These are phyloP conservation scores for Cryptococcus sp. DNA, from an alignment of 1,284 basidiomycete species.

Conservation along the genomic window DNA sequence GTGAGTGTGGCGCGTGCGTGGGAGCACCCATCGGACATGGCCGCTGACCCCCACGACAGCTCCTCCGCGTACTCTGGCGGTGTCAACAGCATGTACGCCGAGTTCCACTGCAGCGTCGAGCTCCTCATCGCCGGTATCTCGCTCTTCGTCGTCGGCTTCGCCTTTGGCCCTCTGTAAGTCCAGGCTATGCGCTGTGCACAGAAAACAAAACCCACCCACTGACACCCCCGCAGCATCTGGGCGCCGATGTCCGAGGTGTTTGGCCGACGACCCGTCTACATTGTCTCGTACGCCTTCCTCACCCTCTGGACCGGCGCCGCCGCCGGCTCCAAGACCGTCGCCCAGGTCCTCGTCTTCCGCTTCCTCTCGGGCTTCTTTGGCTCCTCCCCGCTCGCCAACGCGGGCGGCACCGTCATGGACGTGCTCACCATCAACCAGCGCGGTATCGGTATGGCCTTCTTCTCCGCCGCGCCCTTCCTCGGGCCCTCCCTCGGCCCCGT, in stretches of 20 bases:
- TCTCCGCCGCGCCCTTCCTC: constrained; percentile 62
- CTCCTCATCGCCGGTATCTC: constrained; percentile 37
- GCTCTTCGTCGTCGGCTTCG: constrained; percentile 43
- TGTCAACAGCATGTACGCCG: constrained; percentile 20
- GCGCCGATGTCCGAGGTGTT: constrained; percentile 56
- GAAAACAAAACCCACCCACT: too few relatives aligned
- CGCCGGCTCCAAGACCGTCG: constrained; percentile 30
- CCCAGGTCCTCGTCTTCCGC: constrained; percentile 37
- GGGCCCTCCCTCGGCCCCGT: constrained; percentile 58
- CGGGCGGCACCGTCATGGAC: constrained; percentile 46
- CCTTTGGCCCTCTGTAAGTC: constrained; percentile 34
- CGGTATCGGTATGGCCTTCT: constrained; percentile 54
- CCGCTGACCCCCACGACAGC: constrained; percentile 2
- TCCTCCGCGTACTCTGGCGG: constrained; percentile 39
- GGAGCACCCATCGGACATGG: neutral
- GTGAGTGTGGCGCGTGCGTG: constrained; percentile 1
- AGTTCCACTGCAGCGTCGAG: constrained; percentile 28
- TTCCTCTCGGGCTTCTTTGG: constrained; percentile 47
- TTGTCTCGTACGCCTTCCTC: constrained; percentile 53
- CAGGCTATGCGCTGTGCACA: neutral
- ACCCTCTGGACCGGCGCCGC: constrained; percentile 40
- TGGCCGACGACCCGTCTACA: constrained; percentile 60
- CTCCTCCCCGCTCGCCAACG: constrained; percentile 47
- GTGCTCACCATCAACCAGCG: constrained; percentile 42
- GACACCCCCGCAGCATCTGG: constrained; percentile 26